These are phyloP conservation scores for Hsuehochloa calcarea DNA, from an alignment of 176 grass and related monocot genomes.

Conservation along the genomic window DNA sequence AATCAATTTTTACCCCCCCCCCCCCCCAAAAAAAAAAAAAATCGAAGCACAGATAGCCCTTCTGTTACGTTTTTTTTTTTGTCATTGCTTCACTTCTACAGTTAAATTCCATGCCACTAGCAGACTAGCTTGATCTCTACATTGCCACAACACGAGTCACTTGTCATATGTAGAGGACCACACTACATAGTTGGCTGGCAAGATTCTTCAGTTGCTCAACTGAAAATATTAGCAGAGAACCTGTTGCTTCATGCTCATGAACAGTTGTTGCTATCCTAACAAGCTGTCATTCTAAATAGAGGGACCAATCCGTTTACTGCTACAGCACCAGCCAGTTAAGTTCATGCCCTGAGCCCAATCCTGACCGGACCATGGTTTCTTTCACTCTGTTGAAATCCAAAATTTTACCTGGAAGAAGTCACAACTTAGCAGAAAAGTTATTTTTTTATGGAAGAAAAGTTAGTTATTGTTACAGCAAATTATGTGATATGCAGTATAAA, in stretches of 20 bases:
- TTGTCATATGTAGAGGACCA: slow-evolving; percentile 43
- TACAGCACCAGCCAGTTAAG: neutral
- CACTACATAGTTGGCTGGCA: slow-evolving; percentile 25
- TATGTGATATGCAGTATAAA: neutral
- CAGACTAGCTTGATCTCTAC: neutral
- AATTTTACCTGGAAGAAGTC: neutral
- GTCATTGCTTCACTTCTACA: slow-evolving; percentile 16
- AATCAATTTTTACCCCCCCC: too few species aligned
- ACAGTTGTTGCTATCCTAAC: slow-evolving; percentile 36
- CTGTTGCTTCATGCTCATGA: slow-evolving; percentile 43
- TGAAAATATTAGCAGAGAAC: slow-evolving; percentile 28
- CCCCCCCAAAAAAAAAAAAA: neutral
- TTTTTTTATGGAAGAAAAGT: neutral
- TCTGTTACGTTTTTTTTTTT: neutral
- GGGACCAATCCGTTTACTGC: slow-evolving; percentile 15
- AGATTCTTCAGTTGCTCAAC: slow-evolving; percentile 53
- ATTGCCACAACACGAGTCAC: slow-evolving; percentile 24
- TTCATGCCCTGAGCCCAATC: slow-evolving; percentile 20
- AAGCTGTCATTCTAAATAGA: slow-evolving; percentile 35
- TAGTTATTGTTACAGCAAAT: neutral
- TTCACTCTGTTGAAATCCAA: slow-evolving; percentile 23
- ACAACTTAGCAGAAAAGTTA: neutral
- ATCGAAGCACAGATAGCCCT: neutral
- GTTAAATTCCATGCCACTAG: neutral
- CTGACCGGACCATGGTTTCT: slow-evolving; percentile 19